Conservation (phyloP, 2,329 filamentous ascomycete genomes). For the Colletotrichum zoysiae region DNA sequence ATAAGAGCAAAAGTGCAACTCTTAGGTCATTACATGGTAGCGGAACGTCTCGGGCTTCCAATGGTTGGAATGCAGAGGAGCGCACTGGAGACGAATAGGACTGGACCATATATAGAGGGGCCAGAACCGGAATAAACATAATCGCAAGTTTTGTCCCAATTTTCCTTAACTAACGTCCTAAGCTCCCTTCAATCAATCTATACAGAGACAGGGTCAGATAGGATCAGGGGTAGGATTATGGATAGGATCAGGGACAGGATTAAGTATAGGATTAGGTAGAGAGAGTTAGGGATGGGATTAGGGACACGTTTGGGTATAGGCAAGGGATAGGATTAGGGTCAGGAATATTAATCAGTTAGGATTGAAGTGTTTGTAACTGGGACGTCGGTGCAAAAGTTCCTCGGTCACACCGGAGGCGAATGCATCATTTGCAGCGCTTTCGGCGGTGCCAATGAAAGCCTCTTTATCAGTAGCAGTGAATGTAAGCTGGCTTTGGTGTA, state of each 20-base stretch:
- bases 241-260: too few species aligned
- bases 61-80: conserved; percentile 33
- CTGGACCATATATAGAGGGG: conserved; percentile 14
- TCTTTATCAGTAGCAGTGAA: conserved; percentile 92
- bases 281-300: too few species aligned
- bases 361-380: conserved; percentile 45
- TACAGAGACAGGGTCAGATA: too few species aligned
- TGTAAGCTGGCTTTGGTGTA: conserved; percentile 62
- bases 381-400: conserved; percentile 79
- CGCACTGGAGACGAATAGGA: conserved; percentile 21
- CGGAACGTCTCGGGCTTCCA: conserved; percentile 30
- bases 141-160: too few species aligned
- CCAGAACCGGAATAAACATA: conserved; percentile 23
- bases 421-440: conserved; percentile 87
- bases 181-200: too few species aligned
- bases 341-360: too few species aligned
- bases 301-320: too few species aligned
- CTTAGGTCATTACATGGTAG: conserved; percentile 42
- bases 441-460: conserved; percentile 93
- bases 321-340: too few species aligned
- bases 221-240: too few species aligned
- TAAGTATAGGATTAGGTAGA: too few species aligned
- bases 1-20: conserved; percentile 43
- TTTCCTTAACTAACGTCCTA: too few species aligned
- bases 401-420: conserved; percentile 79